Evolutionary conservation across 805 yeast genomes (phyloP), one percentile per base, ranked within the genome.

Genomic region (Barnettozyma sucrosica): DNA sequence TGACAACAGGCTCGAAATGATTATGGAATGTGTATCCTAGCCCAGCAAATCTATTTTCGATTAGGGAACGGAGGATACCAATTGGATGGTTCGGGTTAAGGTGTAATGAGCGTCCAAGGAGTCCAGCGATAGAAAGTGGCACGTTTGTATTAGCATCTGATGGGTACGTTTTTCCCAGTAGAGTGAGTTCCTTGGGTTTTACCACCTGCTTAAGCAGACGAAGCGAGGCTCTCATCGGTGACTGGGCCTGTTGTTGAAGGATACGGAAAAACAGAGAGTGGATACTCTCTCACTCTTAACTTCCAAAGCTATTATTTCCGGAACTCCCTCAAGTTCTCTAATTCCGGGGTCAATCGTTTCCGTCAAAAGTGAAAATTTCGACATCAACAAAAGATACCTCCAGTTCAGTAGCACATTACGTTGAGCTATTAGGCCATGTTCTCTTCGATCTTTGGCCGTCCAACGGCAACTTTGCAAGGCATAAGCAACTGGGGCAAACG

Each of bases 101-200:
- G 63, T 92, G 96, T 23, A 92, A 69, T 44, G 85, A 77, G 51
- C 96, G 74, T 21, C 81, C 84, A 0, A 89, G 80, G 26, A 88
- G 69, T 5, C 73, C 75, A 10, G 83, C 57, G 37, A 93, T 89
- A 33, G 84, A 73, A 2, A 82, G 81, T 0, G 97, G 86, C 1
- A 87, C 83, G 60, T 93, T 93, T 2, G 97, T 89, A 85, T 88
- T 80, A 34, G 79, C 83, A 62, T 89, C 95, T 0, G 82, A 73
- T 19, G 68, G 63, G 58, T 80, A 84, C 0, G 65, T 55, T 46
- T 74, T 70, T 1, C 81, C 84, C 43, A 73, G 69, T 2, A 86
- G 65, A 16, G 44, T 59, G 51, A 46, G 26, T 34, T 7, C 51
- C 37, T 43, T 53, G 49, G 44, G 45, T 38, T 3, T 44, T 11